Evolutionary conservation across 352 stramenopile species (phyloP).

Genomic region (Elongisporangium prolatum): DNA sequence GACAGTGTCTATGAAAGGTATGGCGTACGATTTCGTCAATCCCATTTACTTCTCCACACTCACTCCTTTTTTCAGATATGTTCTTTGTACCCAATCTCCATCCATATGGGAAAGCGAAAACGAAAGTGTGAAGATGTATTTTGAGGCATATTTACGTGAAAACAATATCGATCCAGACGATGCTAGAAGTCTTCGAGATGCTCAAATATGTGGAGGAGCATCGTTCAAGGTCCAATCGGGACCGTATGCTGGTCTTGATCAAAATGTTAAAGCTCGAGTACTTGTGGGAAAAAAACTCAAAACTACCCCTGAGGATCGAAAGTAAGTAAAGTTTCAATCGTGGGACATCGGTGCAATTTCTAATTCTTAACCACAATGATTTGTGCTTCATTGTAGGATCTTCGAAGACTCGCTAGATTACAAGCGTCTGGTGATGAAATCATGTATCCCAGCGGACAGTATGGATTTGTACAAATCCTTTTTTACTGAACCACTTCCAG

Average conservation of each 20-base stretch:
- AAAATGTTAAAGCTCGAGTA: constrained; percentile 72
- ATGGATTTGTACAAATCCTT: constrained; percentile 81
- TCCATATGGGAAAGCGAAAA: constrained; percentile 79
- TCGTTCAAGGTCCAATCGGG: constrained; percentile 80
- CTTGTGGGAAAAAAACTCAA: constrained; percentile 79
- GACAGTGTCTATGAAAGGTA: constrained; percentile 73
- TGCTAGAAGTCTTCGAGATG: constrained; percentile 50
- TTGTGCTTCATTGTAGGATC: too few relatives aligned
- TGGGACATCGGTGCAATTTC: not conserved
- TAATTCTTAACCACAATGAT: not conserved
- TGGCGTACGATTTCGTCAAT: not conserved
- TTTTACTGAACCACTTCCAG: constrained; percentile 64
- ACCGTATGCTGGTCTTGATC: constrained; percentile 74
- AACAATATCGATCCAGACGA: constrained; percentile 74
- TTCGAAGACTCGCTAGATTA: constrained; percentile 70
- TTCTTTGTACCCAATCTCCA: constrained; percentile 52
- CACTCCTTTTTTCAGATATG: constrained; percentile 31
- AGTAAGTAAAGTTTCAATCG: constrained; percentile 21
- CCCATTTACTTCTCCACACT: not conserved
- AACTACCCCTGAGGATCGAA: constrained; percentile 54
- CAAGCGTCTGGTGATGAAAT: constrained; percentile 55
- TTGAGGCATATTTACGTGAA: constrained; percentile 74
- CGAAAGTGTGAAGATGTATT: constrained; percentile 76
- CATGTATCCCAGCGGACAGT: constrained; percentile 54
- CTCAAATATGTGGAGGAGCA: constrained; percentile 58